Percentiles rank a stretch among this genome's conserved stretches.
These are phyloP conservation scores for Stephanodiscus triporus DNA, from an alignment of 108 stramenopile species.

Conservation along the genomic window DNA sequence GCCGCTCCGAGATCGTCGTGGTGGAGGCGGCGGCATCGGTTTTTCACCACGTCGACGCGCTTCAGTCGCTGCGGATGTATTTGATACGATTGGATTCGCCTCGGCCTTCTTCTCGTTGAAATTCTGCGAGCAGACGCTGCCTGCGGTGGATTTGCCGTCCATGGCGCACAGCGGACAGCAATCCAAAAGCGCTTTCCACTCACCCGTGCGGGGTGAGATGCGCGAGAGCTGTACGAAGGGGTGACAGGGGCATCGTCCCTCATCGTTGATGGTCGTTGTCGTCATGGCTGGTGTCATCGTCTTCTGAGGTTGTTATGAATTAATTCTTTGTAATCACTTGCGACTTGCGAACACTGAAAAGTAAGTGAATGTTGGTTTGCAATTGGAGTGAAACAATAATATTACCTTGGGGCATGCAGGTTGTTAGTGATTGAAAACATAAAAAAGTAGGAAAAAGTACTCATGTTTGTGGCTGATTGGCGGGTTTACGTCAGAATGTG, in stretches of 20 bases:
- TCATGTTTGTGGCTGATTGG: no score
- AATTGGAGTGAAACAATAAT: no score
- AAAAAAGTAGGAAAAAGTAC: no score
- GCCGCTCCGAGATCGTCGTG: neutral
- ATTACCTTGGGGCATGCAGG: no score
- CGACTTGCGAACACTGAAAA: no score
- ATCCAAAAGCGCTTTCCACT: slow-evolving; percentile 5
- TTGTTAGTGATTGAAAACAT: no score
- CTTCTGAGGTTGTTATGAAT: no score
- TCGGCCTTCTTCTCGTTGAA: neutral
- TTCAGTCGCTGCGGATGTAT: neutral
- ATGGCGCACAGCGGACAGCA: slow-evolving; percentile 6
- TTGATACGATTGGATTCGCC: neutral
- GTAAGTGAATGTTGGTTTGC: no score
- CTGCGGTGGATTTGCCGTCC: neutral
- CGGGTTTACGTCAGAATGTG: no score
- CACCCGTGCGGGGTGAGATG: neutral
- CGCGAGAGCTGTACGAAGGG: slow-evolving; percentile 9
- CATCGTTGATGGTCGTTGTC: neutral
- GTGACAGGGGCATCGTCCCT: slow-evolving; percentile 5
- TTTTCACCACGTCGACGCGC: no score
- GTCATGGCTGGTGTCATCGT: no score
- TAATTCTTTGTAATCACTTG: no score
- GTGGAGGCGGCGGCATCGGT: neutral
- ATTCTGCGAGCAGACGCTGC: neutral